phyloP scores from a whole-genome alignment of 805 yeast species.

The Wickerhamiella azymoides region DNA sequence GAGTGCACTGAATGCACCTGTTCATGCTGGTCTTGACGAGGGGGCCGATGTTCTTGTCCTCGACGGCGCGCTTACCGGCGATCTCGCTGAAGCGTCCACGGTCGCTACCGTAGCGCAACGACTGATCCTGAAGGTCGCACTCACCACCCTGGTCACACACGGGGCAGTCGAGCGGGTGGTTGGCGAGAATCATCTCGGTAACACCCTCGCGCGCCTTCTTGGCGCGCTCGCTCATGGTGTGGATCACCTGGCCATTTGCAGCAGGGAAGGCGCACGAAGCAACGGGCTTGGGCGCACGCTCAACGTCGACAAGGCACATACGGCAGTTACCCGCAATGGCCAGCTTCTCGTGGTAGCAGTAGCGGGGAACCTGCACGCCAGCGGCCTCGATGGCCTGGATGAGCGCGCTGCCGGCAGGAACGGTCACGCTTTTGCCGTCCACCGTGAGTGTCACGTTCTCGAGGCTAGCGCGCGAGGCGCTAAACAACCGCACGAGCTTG shows the following conservation, averaged over 20 bases:
- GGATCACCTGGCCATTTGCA: constrained; percentile 77
- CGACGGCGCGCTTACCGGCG: constrained; percentile 77
- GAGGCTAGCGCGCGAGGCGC: constrained; percentile 4
- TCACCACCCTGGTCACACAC: constrained; percentile 93
- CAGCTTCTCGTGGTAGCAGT: constrained; percentile 82
- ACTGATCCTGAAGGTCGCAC: constrained; percentile 83
- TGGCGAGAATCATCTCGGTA: constrained; percentile 74
- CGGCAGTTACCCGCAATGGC: constrained; percentile 89
- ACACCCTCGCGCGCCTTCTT: constrained; percentile 80
- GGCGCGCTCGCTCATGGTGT: constrained; percentile 64
- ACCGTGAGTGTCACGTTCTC: constrained; percentile 39
- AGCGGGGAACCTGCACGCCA: constrained; percentile 75
- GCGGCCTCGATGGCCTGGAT: constrained; percentile 89
- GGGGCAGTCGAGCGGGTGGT: constrained; percentile 87
- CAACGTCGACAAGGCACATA: constrained; percentile 84
- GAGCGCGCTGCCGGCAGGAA: constrained; percentile 77
- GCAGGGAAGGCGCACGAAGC: constrained; percentile 91
- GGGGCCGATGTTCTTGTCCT: constrained; percentile 83
- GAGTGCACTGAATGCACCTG: constrained; percentile 83
- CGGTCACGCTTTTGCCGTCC: constrained; percentile 62
- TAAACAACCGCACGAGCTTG: constrained; percentile 7
- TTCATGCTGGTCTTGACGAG: constrained; percentile 82
- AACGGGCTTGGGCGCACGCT: constrained; percentile 76
- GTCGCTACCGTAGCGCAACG: constrained; percentile 69
- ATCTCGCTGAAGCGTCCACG: constrained; percentile 75